Conservation (phyloP, 768 basidiomycete genomes). For the Rhodotorula sphaerocarpa region DNA sequence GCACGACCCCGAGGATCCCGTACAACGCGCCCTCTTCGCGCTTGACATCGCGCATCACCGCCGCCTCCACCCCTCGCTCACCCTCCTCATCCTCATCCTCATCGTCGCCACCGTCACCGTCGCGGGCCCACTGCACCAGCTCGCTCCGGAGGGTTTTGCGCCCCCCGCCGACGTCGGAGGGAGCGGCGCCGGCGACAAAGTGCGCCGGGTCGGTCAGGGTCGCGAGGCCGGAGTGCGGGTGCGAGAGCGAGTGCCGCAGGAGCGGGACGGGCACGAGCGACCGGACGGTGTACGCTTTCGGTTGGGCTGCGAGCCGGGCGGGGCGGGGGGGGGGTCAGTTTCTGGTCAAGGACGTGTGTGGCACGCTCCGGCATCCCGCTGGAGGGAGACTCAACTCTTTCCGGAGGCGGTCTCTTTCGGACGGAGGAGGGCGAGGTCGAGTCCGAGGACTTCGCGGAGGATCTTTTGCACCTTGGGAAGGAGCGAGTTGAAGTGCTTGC, state of each 20-base stretch:
- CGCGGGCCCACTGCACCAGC: slow-evolving; percentile 47
- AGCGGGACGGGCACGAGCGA: slow-evolving; percentile 55
- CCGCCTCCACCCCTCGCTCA: slow-evolving; percentile 38
- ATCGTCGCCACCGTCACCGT: slow-evolving; percentile 42
- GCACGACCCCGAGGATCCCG: slow-evolving; percentile 71
- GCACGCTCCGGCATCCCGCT: background rate
- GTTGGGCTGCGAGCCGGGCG: slow-evolving; percentile 48
- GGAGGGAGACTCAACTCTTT: slow-evolving; percentile 13
- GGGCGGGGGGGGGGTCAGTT: too few species aligned
- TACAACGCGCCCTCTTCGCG: slow-evolving; percentile 54
- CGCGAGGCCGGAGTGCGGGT: slow-evolving; percentile 27
- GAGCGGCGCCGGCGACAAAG: background rate
- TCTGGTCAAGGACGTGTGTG: too few species aligned
- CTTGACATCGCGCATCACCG: slow-evolving; percentile 68
- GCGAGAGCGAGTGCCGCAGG: slow-evolving; percentile 1
- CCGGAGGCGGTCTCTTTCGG: slow-evolving; percentile 46
- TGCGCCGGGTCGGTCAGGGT: background rate
- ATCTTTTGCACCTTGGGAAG: slow-evolving; percentile 58
- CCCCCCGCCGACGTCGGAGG: background rate
- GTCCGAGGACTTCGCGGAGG: slow-evolving; percentile 61
- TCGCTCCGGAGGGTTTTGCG: background rate
- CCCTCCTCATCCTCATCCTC: slow-evolving; percentile 47
- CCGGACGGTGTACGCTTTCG: slow-evolving; percentile 76
- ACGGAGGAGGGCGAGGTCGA: slow-evolving; percentile 75
- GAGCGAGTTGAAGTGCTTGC: slow-evolving; percentile 60